Evolutionary conservation across 2,329 filamentous ascomycete species (phyloP).

Genomic region (Alternaria metachromatica): DNA sequence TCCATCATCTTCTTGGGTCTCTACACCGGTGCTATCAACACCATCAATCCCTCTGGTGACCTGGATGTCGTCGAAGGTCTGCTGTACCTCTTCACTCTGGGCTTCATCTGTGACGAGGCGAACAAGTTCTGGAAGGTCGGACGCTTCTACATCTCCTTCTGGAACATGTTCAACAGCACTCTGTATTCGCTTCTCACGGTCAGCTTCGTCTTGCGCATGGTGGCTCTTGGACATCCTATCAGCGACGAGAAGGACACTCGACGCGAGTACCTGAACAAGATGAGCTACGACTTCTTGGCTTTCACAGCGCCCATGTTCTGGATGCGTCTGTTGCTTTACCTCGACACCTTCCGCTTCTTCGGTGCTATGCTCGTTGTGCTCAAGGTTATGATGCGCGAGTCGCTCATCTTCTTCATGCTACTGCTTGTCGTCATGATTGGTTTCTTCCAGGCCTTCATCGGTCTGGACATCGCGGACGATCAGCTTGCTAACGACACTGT

Average conservation of each 20-base stretch:
- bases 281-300: slow-evolving; percentile 93
- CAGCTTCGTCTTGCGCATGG: slow-evolving; percentile 79
- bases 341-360: slow-evolving; percentile 94
- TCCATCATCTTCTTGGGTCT: slow-evolving; percentile 82
- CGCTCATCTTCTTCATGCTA: slow-evolving; percentile 93
- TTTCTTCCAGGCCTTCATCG: slow-evolving; percentile 93
- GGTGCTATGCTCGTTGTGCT: slow-evolving; percentile 97
- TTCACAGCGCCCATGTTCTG: slow-evolving; percentile 97
- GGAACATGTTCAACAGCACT: slow-evolving; percentile 91
- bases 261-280: slow-evolving; percentile 71
- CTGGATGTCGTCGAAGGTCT: slow-evolving; percentile 83
- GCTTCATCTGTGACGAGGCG: slow-evolving; percentile 87
- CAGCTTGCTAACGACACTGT: slow-evolving; percentile 65
- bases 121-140: slow-evolving; percentile 95
- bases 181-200: slow-evolving; percentile 80
- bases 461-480: slow-evolving; percentile 83
- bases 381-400: slow-evolving; percentile 72
- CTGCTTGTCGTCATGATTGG: slow-evolving; percentile 81
- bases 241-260: slow-evolving; percentile 46
- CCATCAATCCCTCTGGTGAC: slow-evolving; percentile 83
- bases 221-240: slow-evolving; percentile 71
- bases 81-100: slow-evolving; percentile 89
- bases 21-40: slow-evolving; percentile 92
- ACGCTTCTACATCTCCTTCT: slow-evolving; percentile 88
- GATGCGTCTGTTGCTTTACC: slow-evolving; percentile 87